Evolutionary conservation across 768 basidiomycete species (phyloP), one percentile per base, ranked within the genome.

Genomic region (Agaricus sinodeliciosus): DNA sequence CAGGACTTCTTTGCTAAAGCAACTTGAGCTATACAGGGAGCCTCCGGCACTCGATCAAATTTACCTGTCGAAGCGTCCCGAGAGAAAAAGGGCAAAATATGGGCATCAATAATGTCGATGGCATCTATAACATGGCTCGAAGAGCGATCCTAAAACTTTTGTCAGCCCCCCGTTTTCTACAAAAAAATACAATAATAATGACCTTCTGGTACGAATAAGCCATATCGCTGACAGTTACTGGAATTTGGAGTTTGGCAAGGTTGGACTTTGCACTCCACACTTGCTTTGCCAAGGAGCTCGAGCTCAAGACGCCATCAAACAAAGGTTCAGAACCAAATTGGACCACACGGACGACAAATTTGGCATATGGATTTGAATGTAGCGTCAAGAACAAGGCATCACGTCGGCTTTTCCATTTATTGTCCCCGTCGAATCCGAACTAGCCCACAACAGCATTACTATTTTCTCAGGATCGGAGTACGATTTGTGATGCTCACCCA

Each of bases 281-380:
- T 61, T 86, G 77, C 0, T 61, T 52, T 1, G 80, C 77, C 18
- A 87, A 75, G 27, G 70, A 65, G 5, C 60, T 22, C n/a, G 77
- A 72, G 5, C 70, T 60, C 42, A 87, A 67, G 28, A 77, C 85
- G 36, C 64, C 51, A 60, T 87, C 85, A 54, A 65, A 87, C 18
- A 87, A 68, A 1, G 85, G 85, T 59, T 87, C 85, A 0, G 84
- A 84, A 28, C 85, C 85, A 57, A 87, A 87, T 55, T 87, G 85
- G 3, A 87, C 65, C 1, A 69, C 80, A 16, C 83, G 78, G 0
- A 82, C 84, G 22, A 86, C 76, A 49, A 79, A 86, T 56, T 79
- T 78, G 13, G 81, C 83, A 56, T 77, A 82, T 1, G 76, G 72
- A 51, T 85, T 85, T 1, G 77, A 76, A 50, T 77, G 79, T 25